Percentiles rank a stretch among this genome's conserved stretches.
Evolutionary conservation across 495 filamentous ascomycete species (phyloP).

Genomic region (Parmelia sp.): DNA sequence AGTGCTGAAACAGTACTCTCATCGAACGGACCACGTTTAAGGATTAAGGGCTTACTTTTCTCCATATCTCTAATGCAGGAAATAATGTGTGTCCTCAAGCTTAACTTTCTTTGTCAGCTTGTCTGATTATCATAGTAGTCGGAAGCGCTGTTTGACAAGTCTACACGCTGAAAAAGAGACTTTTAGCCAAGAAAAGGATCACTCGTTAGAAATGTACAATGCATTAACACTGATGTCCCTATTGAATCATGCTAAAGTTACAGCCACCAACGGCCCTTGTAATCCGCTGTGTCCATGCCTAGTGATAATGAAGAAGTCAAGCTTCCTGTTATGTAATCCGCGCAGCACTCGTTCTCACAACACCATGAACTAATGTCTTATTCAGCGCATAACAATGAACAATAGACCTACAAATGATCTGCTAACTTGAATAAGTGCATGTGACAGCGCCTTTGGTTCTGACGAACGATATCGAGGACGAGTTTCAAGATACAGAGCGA

Average conservation of each 20-base stretch:
- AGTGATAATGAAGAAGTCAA: background rate
- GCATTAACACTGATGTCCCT: background rate
- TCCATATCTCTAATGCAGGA: constrained; percentile 40
- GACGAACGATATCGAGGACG: background rate
- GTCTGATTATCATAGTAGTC: background rate
- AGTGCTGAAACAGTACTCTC: constrained; percentile 24
- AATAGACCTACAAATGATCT: background rate
- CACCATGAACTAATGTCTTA: background rate
- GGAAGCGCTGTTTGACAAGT: no score
- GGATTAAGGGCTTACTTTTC: constrained; percentile 27
- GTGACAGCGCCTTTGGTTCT: background rate
- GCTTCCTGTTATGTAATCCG: background rate
- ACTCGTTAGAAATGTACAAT: background rate
- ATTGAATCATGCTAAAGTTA: background rate
- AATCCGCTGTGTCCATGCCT: background rate
- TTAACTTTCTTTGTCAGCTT: background rate
- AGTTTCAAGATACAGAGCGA: background rate
- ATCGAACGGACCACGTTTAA: constrained; percentile 47
- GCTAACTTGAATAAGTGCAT: background rate
- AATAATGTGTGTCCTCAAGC: constrained; percentile 34
- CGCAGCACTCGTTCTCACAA: background rate
- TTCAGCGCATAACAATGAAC: background rate
- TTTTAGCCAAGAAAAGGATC: background rate
- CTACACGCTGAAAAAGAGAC: background rate
- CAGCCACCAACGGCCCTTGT: background rate